These are phyloP conservation scores for Beta vulgaris DNA, from an alignment of 148 eudicot genomes.

Conservation along the genomic window DNA sequence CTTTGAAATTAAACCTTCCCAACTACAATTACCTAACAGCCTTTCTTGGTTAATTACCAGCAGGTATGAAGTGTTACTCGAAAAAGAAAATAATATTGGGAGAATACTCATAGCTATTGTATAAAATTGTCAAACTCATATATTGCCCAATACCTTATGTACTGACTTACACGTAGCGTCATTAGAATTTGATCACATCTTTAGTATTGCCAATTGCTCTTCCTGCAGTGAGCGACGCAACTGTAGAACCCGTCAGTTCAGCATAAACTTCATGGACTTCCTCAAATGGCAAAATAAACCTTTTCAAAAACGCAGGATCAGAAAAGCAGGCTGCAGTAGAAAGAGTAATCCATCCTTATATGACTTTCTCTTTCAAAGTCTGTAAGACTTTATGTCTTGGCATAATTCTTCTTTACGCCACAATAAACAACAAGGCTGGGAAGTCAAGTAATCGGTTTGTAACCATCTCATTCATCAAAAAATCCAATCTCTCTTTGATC, in stretches of 20 bases:
- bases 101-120: too few species aligned
- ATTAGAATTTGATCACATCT: neutral
- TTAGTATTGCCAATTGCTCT: neutral
- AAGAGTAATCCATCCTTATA: constrained; percentile 17
- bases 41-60: too few species aligned
- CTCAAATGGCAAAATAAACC: constrained; percentile 25
- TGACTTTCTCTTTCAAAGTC: constrained; percentile 31
- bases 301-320: constrained; percentile 21
- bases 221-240: neutral
- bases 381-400: constrained; percentile 32
- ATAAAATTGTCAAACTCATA: too few species aligned
- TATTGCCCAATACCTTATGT: neutral
- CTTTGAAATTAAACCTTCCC: too few species aligned
- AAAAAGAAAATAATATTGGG: too few species aligned
- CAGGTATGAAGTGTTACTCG: too few species aligned
- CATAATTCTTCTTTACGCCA: constrained; percentile 31
- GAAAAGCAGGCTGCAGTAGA: neutral
- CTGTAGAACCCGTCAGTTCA: neutral
- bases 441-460: constrained; percentile 19
- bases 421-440: constrained; percentile 1
- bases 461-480: constrained; percentile 35
- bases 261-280: constrained; percentile 10
- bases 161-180: neutral
- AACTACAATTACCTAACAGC: too few species aligned
- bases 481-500: constrained; percentile 21